phyloP scores from a whole-genome alignment of 2,329 filamentous ascomycete genomes.

The Verticillium dahliae region DNA sequence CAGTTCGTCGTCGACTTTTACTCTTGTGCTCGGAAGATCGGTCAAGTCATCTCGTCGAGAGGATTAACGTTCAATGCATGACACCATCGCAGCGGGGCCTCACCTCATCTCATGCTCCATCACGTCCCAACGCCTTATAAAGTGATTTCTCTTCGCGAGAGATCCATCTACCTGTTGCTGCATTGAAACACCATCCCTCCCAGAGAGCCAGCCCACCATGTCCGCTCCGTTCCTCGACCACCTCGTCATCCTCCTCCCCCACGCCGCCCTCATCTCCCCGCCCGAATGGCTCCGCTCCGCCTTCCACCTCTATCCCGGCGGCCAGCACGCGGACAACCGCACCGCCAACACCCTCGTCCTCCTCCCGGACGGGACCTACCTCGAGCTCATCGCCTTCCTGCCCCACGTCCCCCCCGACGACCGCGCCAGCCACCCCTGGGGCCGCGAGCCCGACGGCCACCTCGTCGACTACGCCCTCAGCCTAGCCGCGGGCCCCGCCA shows the following conservation, averaged over 20 bases:
- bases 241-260: constrained; percentile 4
- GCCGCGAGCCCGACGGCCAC: constrained; percentile 36
- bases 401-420: constrained; percentile 19
- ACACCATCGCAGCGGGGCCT: too few species aligned
- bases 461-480: constrained; percentile 53
- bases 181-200: too few species aligned
- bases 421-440: constrained; percentile 52
- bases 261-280: background rate
- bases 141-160: too few species aligned
- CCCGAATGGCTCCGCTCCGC: constrained; percentile 23
- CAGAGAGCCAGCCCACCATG: background rate
- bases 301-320: constrained; percentile 55
- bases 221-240: background rate
- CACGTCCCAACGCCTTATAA: too few species aligned
- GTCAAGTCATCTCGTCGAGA: too few species aligned
- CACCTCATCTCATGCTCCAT: too few species aligned
- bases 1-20: too few species aligned
- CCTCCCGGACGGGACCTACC: constrained; percentile 57
- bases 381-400: constrained; percentile 61
- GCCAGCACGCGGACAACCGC: constrained; percentile 51
- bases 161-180: too few species aligned
- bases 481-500: background rate
- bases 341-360: constrained; percentile 58
- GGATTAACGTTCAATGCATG: too few species aligned
- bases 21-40: too few species aligned